Base-by-base conservation (phyloP, 2,329 filamentous ascomycete genomes). In the Neofusicoccum kwambonambiense region DNA sequence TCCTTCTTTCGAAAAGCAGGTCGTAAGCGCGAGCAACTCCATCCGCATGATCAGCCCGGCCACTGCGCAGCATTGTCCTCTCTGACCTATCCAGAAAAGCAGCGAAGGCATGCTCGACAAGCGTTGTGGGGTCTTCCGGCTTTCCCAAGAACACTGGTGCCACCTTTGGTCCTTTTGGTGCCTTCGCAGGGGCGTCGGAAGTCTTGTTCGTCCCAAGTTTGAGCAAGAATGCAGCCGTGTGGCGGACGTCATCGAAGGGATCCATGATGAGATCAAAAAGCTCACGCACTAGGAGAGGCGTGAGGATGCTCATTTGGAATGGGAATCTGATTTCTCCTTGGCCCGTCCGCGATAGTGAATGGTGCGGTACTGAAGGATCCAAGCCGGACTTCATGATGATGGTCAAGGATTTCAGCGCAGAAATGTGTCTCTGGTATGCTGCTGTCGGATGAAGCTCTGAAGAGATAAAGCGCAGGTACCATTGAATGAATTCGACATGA, bases 161-260 rank as follows among this genome's bases (percentile, higher is more conserved):
- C 3, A 47, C 22, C 31, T 49, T 60, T n/a, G 49, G 51, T 4
- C 39, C 39, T 17, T 56, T 64, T 3, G 15, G 13, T 6, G 17
- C 4, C 5, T 45, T 54, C 7, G n/a, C 17, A 4, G 45, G 49
- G 5, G 39, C 19, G 5, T 62, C 45, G 6, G 45, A n/a, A 1
- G 44, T 31, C 17, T 19, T 34, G 19, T 27, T 17, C 19, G 56
- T 8, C 51, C 70, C 74, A 4, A 77, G 64, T 37, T 73, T 74
- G 22, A 88, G 71, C 5, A 85, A 75, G 13, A 75, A 73, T 13
- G 83, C 76, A 7, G 86, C 78, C 1, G 77, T 78, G 52, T 79
- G 87, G 69, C 94, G 85, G 4, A 98, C 90, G 75, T 99, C 95
- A 65, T 98, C 95, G 72, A 96, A 99, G 0, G 94, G 92, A 71